Percentiles rank a stretch among this genome's conserved stretches.
Evolutionary conservation across 345 rosid species (phyloP).

Genomic region (Cardamine chenopodiifolia): DNA sequence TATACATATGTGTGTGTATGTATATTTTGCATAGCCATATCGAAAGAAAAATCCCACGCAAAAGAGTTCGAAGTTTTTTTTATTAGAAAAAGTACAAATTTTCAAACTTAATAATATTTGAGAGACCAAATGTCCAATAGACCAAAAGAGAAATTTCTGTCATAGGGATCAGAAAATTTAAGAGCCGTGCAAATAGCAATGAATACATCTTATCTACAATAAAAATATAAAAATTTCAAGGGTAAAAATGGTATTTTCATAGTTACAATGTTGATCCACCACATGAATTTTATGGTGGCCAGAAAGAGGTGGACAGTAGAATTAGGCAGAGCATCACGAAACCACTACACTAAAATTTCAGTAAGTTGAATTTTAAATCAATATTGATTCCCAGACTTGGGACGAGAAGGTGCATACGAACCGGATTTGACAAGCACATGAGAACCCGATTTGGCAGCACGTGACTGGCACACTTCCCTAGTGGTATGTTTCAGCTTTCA

Average conservation of each 20-base stretch:
- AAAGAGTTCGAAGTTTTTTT: background rate
- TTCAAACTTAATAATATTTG: background rate
- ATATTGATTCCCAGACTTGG: conserved; percentile 22
- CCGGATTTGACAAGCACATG: conserved; percentile 36
- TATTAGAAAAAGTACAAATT: background rate
- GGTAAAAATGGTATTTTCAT: background rate
- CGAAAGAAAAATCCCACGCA: background rate
- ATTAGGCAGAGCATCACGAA: background rate
- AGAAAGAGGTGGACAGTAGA: background rate
- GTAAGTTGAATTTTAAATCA: background rate
- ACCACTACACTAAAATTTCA: background rate
- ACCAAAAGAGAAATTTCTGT: background rate
- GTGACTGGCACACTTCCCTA: conserved; percentile 37
- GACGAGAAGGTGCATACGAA: conserved; percentile 36
- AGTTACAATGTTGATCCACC: background rate
- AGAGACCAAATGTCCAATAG: background rate
- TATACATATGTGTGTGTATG: background rate
- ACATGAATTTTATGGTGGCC: conserved; percentile 18
- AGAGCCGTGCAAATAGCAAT: background rate
- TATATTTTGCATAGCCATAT: background rate
- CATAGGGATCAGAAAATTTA: background rate
- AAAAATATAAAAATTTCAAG: too few species aligned
- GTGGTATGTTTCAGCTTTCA: conserved; percentile 57
- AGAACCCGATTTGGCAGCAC: conserved; percentile 33
- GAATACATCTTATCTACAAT: background rate